Evolutionary conservation across 2,329 filamentous ascomycete genomes (phyloP), one percentile per base, ranked within the genome.

Genomic region (Hypoxylon sp.): DNA sequence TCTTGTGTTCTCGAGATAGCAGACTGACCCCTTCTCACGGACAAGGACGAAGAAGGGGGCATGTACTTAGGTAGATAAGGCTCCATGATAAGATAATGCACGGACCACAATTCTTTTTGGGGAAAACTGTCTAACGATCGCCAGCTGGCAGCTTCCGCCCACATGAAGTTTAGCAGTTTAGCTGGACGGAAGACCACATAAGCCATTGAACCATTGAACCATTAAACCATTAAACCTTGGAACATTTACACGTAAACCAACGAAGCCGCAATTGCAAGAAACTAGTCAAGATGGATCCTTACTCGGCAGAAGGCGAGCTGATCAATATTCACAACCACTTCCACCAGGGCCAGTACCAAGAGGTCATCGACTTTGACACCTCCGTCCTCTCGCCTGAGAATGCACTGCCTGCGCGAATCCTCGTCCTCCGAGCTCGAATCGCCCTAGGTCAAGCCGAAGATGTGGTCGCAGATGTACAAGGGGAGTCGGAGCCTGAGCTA

Each of bases 311-410:
- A 81, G 89, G 89, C 82, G 90, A 92, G 83, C 82, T 92, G 75
- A 87, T 92, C 79, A 91, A 90, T 82, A 87, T 92, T 72, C 89
- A 91, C 83, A 91, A 88, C 81, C 81, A 89, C 82, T 92, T 91
- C 82, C 87, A 91, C 80, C 89, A 91, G 81, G 94, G 93, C 78
- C 95, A 97, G 85, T 97, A 93, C 86, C 88, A 93, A 78, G 86
- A 91, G 78, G 95, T 97, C 71, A 82, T 97, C 81, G 91, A 96
- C 83, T 97, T 94, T 82, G 92, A 97, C 81, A 91, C 90, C 48
- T 90, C 91, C 5, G 85, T 90, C 66, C 91, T 98, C 77, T 96
- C 93, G 49, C 74, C 90, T 71, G 89, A 92, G 76, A 98, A 98
- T 83, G 85, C 86, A 51, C 85, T 94, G 13, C 89, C 93, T 46